phyloP scores from a whole-genome alignment of 257 asterid genomes.

The Pogostemon cablin region DNA sequence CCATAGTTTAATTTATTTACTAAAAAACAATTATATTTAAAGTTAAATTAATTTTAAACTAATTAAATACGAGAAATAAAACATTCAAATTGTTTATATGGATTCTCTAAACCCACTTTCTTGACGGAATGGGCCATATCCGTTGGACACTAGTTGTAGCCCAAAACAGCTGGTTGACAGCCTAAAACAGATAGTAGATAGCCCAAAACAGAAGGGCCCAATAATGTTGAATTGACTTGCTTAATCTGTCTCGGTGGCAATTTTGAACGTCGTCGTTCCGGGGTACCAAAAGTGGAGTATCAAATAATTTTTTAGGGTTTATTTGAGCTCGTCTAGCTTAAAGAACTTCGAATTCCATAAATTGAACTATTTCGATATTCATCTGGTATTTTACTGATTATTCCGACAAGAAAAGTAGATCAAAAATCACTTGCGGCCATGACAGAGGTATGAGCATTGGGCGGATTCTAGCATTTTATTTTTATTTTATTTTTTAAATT shows the following conservation, averaged over 20 bases:
- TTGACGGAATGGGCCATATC: background rate
- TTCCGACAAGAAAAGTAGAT: conserved; percentile 20
- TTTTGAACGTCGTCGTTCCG: conserved; percentile 29
- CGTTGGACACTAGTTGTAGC: background rate
- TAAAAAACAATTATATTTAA: no score
- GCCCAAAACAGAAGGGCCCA: conserved; percentile 6
- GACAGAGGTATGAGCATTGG: conserved; percentile 73
- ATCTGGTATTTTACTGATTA: conserved; percentile 10
- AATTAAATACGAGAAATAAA: no score
- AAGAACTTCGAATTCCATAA: conserved; percentile 10
- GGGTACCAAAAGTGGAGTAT: background rate
- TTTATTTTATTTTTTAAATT: background rate
- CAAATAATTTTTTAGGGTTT: conserved; percentile 32
- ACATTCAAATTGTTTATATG: background rate
- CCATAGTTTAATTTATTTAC: no score
- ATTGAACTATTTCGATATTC: conserved; percentile 14
- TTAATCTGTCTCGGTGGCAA: background rate
- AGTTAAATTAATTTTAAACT: no score
- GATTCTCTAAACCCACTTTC: background rate
- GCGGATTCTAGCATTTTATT: background rate
- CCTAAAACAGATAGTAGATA: background rate
- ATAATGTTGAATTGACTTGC: no score
- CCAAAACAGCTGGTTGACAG: background rate
- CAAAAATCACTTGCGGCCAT: conserved; percentile 52
- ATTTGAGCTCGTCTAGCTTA: conserved; percentile 1